Percentiles rank a stretch among this genome's conserved stretches.
phyloP scores from a whole-genome alignment of 2,329 filamentous ascomycete species.

The Microascus cirrosus region DNA sequence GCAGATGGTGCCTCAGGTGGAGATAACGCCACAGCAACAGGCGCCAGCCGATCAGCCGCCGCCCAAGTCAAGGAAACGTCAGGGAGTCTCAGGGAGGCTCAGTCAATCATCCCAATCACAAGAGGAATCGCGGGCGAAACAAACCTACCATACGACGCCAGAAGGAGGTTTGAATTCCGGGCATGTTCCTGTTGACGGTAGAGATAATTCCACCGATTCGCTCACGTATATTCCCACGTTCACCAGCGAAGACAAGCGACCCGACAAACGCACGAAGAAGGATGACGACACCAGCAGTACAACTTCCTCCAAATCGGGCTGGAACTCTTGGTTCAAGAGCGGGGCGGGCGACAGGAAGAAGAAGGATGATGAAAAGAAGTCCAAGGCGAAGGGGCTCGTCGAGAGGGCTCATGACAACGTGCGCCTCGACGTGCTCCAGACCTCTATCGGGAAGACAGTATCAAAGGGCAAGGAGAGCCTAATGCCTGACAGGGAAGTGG shows the following conservation, averaged over 20 bases:
- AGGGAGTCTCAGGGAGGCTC: neutral
- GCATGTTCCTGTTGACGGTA: slow-evolving; percentile 58
- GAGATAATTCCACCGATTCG: slow-evolving; percentile 58
- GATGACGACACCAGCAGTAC: slow-evolving; percentile 49
- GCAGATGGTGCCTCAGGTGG: slow-evolving; percentile 34
- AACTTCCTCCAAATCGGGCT: slow-evolving; percentile 60
- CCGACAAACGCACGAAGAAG: slow-evolving; percentile 64
- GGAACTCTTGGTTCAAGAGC: slow-evolving; percentile 65
- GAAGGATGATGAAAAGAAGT: slow-evolving; percentile 48
- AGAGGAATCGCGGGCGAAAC: neutral
- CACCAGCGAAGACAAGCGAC: slow-evolving; percentile 56
- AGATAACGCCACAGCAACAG: slow-evolving; percentile 4
- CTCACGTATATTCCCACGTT: slow-evolving; percentile 73
- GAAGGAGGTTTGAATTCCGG: slow-evolving; percentile 47
- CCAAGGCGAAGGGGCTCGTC: slow-evolving; percentile 45
- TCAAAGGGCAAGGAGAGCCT: slow-evolving; percentile 69
- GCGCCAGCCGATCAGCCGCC: slow-evolving; percentile 26
- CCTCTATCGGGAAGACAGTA: slow-evolving; percentile 62
- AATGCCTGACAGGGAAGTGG: slow-evolving; percentile 64
- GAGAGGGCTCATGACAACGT: slow-evolving; percentile 65
- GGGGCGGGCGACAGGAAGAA: slow-evolving; percentile 61
- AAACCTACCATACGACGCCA: slow-evolving; percentile 39
- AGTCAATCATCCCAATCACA: neutral
- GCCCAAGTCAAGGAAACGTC: slow-evolving; percentile 30
- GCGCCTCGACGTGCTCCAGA: slow-evolving; percentile 76